These are phyloP conservation scores for Diaporthe vexans DNA, from an alignment of 2,329 filamentous ascomycete species.

Conservation along the genomic window DNA sequence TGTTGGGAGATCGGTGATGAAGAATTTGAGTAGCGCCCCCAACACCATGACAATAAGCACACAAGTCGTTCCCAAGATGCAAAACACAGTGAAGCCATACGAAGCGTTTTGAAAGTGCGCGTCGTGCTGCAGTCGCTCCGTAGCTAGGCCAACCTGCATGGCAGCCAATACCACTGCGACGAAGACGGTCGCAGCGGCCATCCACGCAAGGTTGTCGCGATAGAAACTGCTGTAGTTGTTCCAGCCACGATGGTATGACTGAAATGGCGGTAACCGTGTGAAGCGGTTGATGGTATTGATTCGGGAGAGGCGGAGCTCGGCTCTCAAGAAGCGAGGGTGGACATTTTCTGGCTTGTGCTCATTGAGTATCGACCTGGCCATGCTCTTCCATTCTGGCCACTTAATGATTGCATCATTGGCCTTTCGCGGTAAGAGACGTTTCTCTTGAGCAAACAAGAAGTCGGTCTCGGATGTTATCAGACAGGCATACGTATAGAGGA, in stretches of 20 bases:
- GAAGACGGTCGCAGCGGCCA: background rate
- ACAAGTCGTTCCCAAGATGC: background rate
- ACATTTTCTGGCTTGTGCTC: constrained; percentile 34
- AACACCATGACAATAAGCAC: background rate
- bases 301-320: constrained; percentile 44
- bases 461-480: background rate
- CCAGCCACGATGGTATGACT: constrained; percentile 39
- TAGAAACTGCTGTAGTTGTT: constrained; percentile 40
- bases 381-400: background rate
- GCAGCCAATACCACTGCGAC: background rate
- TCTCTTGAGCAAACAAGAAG: background rate
- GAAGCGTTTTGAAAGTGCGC: background rate
- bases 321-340: constrained; percentile 44
- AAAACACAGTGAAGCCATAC: constrained; percentile 8
- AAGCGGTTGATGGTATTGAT: constrained; percentile 43
- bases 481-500: constrained; percentile 6
- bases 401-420: background rate
- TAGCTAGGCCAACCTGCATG: constrained; percentile 3
- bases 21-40: background rate
- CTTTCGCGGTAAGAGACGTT: background rate
- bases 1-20: background rate
- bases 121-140: background rate
- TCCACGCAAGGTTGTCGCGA: background rate
- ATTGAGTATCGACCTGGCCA: constrained; percentile 38
- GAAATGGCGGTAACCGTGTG: constrained; percentile 37